Base-by-base conservation (phyloP, 495 filamentous ascomycete genomes). In the Penicillium cinerascens region DNA sequence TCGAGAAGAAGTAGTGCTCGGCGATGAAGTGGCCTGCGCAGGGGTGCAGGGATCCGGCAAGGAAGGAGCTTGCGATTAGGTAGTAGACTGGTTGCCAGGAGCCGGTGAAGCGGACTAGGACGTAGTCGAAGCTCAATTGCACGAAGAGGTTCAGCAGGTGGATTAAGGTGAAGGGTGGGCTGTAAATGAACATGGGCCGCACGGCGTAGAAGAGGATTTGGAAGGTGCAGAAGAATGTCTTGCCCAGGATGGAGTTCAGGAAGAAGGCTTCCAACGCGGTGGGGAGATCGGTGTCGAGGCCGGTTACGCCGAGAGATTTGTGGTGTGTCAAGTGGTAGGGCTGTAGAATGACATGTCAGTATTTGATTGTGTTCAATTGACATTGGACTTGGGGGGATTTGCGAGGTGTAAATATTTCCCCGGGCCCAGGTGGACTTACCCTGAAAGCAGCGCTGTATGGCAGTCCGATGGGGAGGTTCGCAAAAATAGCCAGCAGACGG, bases 191-290 rank as follows among this genome's bases (percentile, higher is more conserved):
- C 87, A 97, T 95, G 46, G 95, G 95, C 4, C 95, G 90, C n/a
- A 99, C 64, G 64, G 95, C 95, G 79, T 99, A 99, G 83, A 99
- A 99, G 65, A 99, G 77, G 68, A 99, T 97, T 72, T 99, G 95
- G 76, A 97, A 97, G 59, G 95, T 97, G 77, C 89, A 95, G 82
- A 99, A 99, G 79, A 99, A 97, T 54, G 95, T 88, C 69, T 99
- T 99, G 60, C 95, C 95, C 16, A 92, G 81, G 64, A 99, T 80
- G n/a, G 90, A 95, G 78, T 97, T 87, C 55, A 99, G 86, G 70
- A 97, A 87, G 67, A 96, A 69, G 59, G 91, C 95, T 75, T 99
- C 95, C 39, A 95, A 68, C 54, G 87, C 81, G 25, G 95, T 97
- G 9, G 95, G 95, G 3, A 99, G 85, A 60, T 99, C 95, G 45